Base-by-base conservation (phyloP, 1,284 basidiomycete genomes). In the Pascua sp. region DNA sequence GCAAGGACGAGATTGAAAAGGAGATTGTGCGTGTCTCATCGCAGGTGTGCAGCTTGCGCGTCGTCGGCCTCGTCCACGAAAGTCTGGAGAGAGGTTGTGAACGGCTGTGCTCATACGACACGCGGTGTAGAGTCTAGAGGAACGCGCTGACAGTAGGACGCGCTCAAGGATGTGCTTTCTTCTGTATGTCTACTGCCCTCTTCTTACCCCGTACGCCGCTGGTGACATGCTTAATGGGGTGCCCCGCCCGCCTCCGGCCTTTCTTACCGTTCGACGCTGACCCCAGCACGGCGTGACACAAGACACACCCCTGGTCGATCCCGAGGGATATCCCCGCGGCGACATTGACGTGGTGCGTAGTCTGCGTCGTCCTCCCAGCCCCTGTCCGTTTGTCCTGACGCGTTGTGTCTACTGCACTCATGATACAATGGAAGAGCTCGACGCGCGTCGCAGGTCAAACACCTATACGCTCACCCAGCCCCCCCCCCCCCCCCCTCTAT, bases 261-360 rank as follows among this genome's bases (percentile, higher is more conserved):
- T n/a, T n/a, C n/a, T n/a, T n/a, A n/a, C n/a, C n/a, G n/a, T n/a
- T 11, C 10, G 11, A 18, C 43, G 11, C 47, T 53, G 49, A 61
- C 47, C 16, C 39, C 47, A 76, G 75, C 72, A 77, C 59, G 67
- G 65, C 9, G 64, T 64, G 4, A 70, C 64, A 13, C 47, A 55
- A 10, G 65, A 63, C 11, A 85, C 87, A 0, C 84, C 89, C 0
- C 83, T 95, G 39, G 82, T 94, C 49, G 91, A 94, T 68, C 66
- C 80, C 0, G 87, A 93, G 56, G 92, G 91, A 8, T 95, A 90
- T 73, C 92, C 92, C 1, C 82, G 90, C 11, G 85, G 84, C 12
- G 79, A 80, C 59, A 78, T 80, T 52, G 91, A 95, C 69, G 81
- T 95, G 16, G 73, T 73, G 47, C 36, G 71, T 64, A n/a, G n/a